Percentiles rank a stretch among this genome's conserved stretches.
Evolutionary conservation across 2,329 filamentous ascomycete species (phyloP).

Genomic region (Pleoardoris graminearum): DNA sequence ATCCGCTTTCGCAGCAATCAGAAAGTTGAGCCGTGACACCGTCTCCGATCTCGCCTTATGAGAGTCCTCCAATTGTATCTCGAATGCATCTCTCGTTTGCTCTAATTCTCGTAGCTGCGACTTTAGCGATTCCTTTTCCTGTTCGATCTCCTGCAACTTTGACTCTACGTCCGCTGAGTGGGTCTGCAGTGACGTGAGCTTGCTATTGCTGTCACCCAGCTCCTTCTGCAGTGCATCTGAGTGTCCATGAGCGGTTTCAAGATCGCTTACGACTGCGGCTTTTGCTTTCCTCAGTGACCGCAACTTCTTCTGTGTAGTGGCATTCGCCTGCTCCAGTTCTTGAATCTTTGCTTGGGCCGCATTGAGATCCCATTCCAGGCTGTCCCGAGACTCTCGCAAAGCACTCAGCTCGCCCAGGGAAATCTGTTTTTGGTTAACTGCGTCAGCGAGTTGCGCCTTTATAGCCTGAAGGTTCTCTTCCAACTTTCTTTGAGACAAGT

Average conservation of each 20-base stretch:
- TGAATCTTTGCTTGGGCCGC: constrained; percentile 25
- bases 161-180: constrained; percentile 24
- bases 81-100: constrained; percentile 20
- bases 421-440: constrained; percentile 14
- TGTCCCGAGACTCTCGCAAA: constrained; percentile 20
- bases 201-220: constrained; percentile 22
- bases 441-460: constrained; percentile 19
- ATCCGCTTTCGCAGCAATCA: constrained; percentile 19
- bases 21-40: constrained; percentile 17
- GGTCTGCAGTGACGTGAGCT: constrained; percentile 29
- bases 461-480: constrained; percentile 23
- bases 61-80: constrained; percentile 23
- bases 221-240: constrained; percentile 25
- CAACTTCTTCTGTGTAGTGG: constrained; percentile 21
- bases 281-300: constrained; percentile 26
- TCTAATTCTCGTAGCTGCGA: constrained; percentile 28
- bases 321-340: constrained; percentile 23
- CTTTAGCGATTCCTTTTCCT: constrained; percentile 21
- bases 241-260: constrained; percentile 24
- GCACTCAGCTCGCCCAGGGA: constrained; percentile 28
- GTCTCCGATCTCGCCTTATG: constrained; percentile 18
- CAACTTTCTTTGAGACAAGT: constrained; percentile 20
- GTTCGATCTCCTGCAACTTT: constrained; percentile 26
- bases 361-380: constrained; percentile 24
- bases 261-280: constrained; percentile 21